Evolutionary conservation across 1,139 yeast species (phyloP).

Genomic region (Nakaseomyces sp.): DNA sequence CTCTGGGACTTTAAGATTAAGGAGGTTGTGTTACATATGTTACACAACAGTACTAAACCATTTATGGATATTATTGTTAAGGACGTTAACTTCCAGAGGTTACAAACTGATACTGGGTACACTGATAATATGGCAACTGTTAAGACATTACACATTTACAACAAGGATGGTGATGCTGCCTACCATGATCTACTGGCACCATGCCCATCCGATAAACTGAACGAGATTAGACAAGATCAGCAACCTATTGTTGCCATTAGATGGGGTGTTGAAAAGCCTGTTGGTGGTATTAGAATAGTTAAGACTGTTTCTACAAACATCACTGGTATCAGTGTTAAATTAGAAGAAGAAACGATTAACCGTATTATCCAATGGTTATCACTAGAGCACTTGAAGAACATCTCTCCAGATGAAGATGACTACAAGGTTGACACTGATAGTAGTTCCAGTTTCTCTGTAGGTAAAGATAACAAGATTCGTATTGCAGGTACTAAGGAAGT

Average conservation of each 20-base stretch:
- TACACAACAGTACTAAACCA: slow-evolving; percentile 52
- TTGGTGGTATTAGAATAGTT: slow-evolving; percentile 60
- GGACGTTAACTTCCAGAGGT: slow-evolving; percentile 50
- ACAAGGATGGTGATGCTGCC: slow-evolving; percentile 48
- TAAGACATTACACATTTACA: slow-evolving; percentile 61
- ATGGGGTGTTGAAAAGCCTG: slow-evolving; percentile 59
- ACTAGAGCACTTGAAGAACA: slow-evolving; percentile 33
- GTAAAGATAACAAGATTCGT: slow-evolving; percentile 9
- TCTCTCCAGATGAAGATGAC: slow-evolving; percentile 17
- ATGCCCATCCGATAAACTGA: slow-evolving; percentile 18
- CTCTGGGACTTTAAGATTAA: slow-evolving; percentile 62
- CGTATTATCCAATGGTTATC: slow-evolving; percentile 49
- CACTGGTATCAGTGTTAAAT: slow-evolving; percentile 46
- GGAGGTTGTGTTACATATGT: slow-evolving; percentile 63
- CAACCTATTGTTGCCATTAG: slow-evolving; percentile 37
- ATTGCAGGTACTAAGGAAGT: slow-evolving; percentile 25
- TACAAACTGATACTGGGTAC: slow-evolving; percentile 54
- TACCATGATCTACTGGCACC: slow-evolving; percentile 72
- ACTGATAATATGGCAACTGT: slow-evolving; percentile 53
- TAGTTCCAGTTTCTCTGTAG: slow-evolving; percentile 5
- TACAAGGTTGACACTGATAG: slow-evolving; percentile 6
- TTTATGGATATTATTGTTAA: slow-evolving; percentile 67
- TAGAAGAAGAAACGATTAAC: slow-evolving; percentile 55
- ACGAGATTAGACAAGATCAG: slow-evolving; percentile 6
- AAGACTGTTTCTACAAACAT: slow-evolving; percentile 46